These are phyloP conservation scores for Pseudopithomyces maydicus DNA, from an alignment of 2,329 filamentous ascomycete genomes.

Conservation along the genomic window DNA sequence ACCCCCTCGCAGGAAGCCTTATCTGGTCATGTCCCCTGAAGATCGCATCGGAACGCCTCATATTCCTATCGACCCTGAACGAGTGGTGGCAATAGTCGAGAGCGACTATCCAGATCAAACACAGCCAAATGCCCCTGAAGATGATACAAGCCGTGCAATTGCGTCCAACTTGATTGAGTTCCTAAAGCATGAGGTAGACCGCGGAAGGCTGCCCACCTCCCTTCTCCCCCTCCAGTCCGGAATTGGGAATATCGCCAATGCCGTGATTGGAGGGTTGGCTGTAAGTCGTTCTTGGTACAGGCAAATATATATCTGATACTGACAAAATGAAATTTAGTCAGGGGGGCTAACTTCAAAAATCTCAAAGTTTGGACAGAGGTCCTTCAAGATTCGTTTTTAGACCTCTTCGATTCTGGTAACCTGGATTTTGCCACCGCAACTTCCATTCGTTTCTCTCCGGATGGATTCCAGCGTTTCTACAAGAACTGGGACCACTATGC, in stretches of 20 bases:
- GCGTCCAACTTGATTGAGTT: slow-evolving; percentile 82
- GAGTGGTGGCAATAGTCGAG: slow-evolving; percentile 83
- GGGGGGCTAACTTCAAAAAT: slow-evolving; percentile 78
- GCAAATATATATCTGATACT: neutral
- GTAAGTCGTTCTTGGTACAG: slow-evolving; percentile 23
- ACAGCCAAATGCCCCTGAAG: slow-evolving; percentile 74
- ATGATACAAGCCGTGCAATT: slow-evolving; percentile 73
- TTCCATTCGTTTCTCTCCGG: slow-evolving; percentile 87
- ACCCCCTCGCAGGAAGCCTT: slow-evolving; percentile 80
- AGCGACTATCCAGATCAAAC: slow-evolving; percentile 82
- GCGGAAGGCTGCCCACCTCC: slow-evolving; percentile 76
- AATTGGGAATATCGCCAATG: slow-evolving; percentile 93
- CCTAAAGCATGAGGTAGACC: slow-evolving; percentile 81
- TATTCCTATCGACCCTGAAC: slow-evolving; percentile 83
- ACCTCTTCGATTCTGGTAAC: slow-evolving; percentile 86
- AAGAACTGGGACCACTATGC: slow-evolving; percentile 80
- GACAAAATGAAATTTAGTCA: slow-evolving; percentile 51
- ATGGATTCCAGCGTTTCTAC: slow-evolving; percentile 91
- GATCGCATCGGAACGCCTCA: slow-evolving; percentile 83
- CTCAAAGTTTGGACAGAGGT: slow-evolving; percentile 94
- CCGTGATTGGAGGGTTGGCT: slow-evolving; percentile 81
- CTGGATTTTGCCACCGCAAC: slow-evolving; percentile 90
- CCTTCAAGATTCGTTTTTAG: slow-evolving; percentile 89
- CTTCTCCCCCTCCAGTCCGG: slow-evolving; percentile 84
- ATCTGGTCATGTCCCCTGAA: slow-evolving; percentile 82